These are phyloP conservation scores for Pugionium cornutum DNA, from an alignment of 345 rosid species.

Conservation along the genomic window DNA sequence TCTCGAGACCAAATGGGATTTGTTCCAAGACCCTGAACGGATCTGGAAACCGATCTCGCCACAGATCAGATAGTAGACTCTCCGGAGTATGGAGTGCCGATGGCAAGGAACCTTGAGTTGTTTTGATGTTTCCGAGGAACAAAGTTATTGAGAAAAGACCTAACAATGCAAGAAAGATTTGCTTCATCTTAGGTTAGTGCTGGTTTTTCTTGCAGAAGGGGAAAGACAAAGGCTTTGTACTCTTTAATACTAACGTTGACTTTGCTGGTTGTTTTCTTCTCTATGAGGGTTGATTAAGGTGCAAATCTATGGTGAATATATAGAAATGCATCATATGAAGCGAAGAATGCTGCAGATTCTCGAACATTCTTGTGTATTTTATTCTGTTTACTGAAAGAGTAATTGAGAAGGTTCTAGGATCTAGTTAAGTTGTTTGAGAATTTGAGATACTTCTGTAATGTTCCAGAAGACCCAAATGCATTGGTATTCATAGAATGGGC, in stretches of 20 bases:
- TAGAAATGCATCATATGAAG: constrained; percentile 3
- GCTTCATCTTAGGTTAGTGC: constrained; percentile 21
- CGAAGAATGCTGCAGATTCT: constrained; percentile 20
- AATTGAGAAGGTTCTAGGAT: constrained; percentile 41
- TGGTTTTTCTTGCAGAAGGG: constrained; percentile 14
- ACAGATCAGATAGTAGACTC: constrained; percentile 46
- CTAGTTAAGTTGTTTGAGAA: not conserved
- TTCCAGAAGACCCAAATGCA: constrained; percentile 4
- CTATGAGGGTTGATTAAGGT: not conserved
- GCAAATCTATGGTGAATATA: not conserved
- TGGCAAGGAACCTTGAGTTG: constrained; percentile 46
- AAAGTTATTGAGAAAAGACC: constrained; percentile 33
- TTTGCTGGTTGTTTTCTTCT: constrained; percentile 17
- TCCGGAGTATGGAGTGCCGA: constrained; percentile 50
- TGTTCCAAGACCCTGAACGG: constrained; percentile 75
- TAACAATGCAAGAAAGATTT: constrained; percentile 24
- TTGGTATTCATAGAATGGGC: too few relatives aligned
- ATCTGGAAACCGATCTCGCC: constrained; percentile 50
- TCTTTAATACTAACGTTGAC: not conserved
- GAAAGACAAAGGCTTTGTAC: not conserved
- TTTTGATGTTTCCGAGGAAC: constrained; percentile 31
- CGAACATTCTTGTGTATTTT: constrained; percentile 29
- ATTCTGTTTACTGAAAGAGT: not conserved
- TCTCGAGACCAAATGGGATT: constrained; percentile 57
- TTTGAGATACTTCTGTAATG: constrained; percentile 18